Percentiles rank a stretch among this genome's conserved stretches.
phyloP scores from a whole-genome alignment of 805 yeast species.

The Yarrowia sp. region DNA sequence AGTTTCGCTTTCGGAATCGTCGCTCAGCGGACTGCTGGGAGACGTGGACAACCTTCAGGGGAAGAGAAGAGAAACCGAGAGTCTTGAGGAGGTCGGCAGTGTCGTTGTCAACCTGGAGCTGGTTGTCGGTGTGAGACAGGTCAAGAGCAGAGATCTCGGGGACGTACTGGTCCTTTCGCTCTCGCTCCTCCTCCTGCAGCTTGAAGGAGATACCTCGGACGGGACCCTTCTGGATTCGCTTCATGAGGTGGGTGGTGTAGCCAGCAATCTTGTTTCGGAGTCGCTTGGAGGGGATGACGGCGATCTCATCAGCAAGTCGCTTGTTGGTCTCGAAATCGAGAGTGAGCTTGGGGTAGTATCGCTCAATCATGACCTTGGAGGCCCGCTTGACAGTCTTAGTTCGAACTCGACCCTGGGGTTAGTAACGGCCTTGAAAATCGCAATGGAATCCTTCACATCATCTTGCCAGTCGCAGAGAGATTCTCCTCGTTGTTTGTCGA shows the following conservation, averaged over 20 bases:
- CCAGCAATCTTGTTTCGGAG: conserved; percentile 99
- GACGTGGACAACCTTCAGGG: conserved; percentile 79
- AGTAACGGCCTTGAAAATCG: not conserved
- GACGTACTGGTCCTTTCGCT: conserved; percentile 99
- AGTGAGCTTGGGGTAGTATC: conserved; percentile 99
- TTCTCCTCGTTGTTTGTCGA: not conserved
- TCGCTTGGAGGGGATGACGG: conserved; percentile 98
- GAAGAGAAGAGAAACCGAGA: conserved; percentile 72
- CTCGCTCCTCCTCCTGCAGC: conserved; percentile 99
- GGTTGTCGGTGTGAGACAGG: conserved; percentile 92
- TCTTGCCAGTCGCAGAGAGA: not conserved
- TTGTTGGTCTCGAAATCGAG: conserved; percentile 99
- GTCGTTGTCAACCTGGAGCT: conserved; percentile 94
- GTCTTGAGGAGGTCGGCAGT: conserved; percentile 93
- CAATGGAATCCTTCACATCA: not conserved
- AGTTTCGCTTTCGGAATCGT: conserved; percentile 90
- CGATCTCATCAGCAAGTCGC: conserved; percentile 97
- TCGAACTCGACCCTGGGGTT: conserved; percentile 96
- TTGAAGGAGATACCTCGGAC: conserved; percentile 99
- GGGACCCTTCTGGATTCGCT: conserved; percentile 99
- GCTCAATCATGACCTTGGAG: conserved; percentile 98
- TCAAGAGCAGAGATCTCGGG: conserved; percentile 99
- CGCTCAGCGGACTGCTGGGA: conserved; percentile 69
- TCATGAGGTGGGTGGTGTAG: conserved; percentile 99
- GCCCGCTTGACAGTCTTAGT: conserved; percentile 99